Conservation (phyloP, 495 filamentous ascomycete species). For the Podospora anserina region DNA sequence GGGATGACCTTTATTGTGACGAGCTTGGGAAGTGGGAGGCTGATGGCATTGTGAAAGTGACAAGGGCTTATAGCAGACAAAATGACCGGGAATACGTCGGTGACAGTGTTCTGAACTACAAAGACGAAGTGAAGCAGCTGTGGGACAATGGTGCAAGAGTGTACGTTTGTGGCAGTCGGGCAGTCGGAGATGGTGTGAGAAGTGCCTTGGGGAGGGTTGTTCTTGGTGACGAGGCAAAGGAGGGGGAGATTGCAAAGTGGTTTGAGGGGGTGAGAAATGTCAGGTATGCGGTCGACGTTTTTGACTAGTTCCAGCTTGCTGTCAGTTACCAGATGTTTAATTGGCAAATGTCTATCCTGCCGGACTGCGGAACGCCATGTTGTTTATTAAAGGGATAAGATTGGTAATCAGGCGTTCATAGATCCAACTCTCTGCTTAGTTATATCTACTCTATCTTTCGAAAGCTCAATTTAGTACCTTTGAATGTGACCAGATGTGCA, state of each 20-base stretch:
- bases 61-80: slow-evolving; percentile 52
- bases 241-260: slow-evolving; percentile 41
- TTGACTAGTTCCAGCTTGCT: slow-evolving; percentile 40
- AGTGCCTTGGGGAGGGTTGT: slow-evolving; percentile 43
- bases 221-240: slow-evolving; percentile 39
- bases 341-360: too few relatives aligned
- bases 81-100: slow-evolving; percentile 58
- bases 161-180: slow-evolving; percentile 64
- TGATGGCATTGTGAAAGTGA: slow-evolving; percentile 56
- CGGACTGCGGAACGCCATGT: too few relatives aligned
- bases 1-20: slow-evolving; percentile 58
- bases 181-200: slow-evolving; percentile 59
- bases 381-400: too few relatives aligned
- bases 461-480: too few relatives aligned
- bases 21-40: slow-evolving; percentile 59
- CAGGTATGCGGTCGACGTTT: slow-evolving; percentile 67
- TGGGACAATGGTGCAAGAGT: slow-evolving; percentile 60
- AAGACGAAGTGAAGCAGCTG: slow-evolving; percentile 48
- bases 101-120: slow-evolving; percentile 55
- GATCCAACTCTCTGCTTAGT: too few relatives aligned
- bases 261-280: slow-evolving; percentile 58
- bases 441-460: too few relatives aligned
- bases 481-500: too few relatives aligned
- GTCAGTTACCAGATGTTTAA: too few relatives aligned
- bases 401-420: too few relatives aligned